Evolutionary conservation across 2,329 filamentous ascomycete genomes (phyloP), one percentile per base, ranked within the genome.

Genomic region (Bipolaris victoriae): DNA sequence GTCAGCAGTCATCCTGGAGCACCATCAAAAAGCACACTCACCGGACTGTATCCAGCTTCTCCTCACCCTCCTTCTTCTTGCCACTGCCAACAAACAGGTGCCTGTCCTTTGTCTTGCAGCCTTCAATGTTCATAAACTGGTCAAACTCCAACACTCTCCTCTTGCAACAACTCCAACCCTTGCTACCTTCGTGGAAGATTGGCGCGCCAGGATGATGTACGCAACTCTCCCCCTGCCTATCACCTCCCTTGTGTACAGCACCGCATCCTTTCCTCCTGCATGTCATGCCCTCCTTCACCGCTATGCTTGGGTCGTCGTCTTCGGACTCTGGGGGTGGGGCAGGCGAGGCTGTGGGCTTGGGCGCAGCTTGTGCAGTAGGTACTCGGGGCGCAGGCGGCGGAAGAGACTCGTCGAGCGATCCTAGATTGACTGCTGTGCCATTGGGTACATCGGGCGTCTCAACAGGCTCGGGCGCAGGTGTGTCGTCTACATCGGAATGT

Each of bases 151-250:
- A 80, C 56, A 99, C 95, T 36, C 92, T 86, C 69, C 92, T 84
- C 85, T 98, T 98, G 81, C 95, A 99, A 82, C 95, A 99, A 58
- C 88, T 92, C 84, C 95, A 99, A 1, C 95, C 95, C 81, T 99
- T 99, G 52, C 91, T 96, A 35, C 95, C 95, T 81, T 99, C 95
- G 76, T 99, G 95, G 80, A 99, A 99, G 65, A 99, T 89, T 22
- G 95, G 91, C 20, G 85, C 86, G 4, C 95, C 95, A 0, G 95
- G 93, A 78, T 99, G 95, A 72, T 96, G 89, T 45, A 91, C 83
- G 74, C 95, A 99, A 60, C 86, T 83, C 80, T 97, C 93, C 1
- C 82, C 85, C 31, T 89, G 86, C 16, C 74, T 64, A n/a, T 61
- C 57, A 16, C 66, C 68, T 2, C 69, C 84, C 54, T 82, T 83